phyloP scores from a whole-genome alignment of 179 eudicot genomes.

The Monotropa hypopitys region DNA sequence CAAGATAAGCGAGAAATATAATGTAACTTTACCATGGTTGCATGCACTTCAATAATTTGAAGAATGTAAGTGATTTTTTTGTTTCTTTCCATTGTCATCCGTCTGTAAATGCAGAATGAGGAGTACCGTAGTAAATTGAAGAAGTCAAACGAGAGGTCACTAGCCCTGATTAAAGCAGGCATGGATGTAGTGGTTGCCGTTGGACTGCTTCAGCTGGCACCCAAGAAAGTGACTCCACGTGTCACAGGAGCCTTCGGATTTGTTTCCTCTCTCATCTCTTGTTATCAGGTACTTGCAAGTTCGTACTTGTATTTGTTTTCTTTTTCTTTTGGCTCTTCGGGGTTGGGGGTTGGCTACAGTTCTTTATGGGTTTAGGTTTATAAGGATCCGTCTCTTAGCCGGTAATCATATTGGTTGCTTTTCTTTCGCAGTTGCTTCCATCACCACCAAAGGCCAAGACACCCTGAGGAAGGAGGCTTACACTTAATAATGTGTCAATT shows the following conservation, averaged over 20 bases:
- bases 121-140: conserved; percentile 54
- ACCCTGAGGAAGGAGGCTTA: conserved; percentile 23
- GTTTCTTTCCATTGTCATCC: not conserved
- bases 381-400: not conserved
- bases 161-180: conserved; percentile 69
- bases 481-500: conserved; percentile 5
- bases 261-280: conserved; percentile 74
- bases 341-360: too few relatives aligned
- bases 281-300: conserved; percentile 64
- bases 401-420: not conserved
- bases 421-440: conserved; percentile 68
- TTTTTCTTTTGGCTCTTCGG: not conserved
- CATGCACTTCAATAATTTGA: not conserved
- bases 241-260: conserved; percentile 94
- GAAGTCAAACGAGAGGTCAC: conserved; percentile 67
- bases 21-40: conserved; percentile 14
- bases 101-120: conserved; percentile 49
- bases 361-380: not conserved
- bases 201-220: conserved; percentile 90
- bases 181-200: conserved; percentile 87
- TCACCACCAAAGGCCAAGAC: conserved; percentile 61
- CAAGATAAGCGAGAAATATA: conserved; percentile 47
- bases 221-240: conserved; percentile 92
- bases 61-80: not conserved
- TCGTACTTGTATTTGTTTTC: too few relatives aligned